These are phyloP conservation scores for Xerocomus cyaneibrunnescens DNA, from an alignment of 1,284 basidiomycete species.

Conservation along the genomic window DNA sequence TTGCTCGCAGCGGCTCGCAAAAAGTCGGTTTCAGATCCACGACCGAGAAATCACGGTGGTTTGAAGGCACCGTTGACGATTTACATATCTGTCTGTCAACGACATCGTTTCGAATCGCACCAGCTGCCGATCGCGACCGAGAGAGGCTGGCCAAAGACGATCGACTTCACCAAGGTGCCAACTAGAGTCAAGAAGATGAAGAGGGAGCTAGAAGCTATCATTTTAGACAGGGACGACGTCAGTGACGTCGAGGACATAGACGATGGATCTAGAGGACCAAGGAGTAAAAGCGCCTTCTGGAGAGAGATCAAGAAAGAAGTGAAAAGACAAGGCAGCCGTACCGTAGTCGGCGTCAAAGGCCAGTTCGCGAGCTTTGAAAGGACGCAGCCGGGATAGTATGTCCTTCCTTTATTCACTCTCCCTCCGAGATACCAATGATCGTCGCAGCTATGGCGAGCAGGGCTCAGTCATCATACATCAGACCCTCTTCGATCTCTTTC, in stretches of 20 bases:
- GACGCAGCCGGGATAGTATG: constrained; percentile 81
- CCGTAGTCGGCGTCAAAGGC: constrained; percentile 62
- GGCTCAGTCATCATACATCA: constrained; percentile 77
- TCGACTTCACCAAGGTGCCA: constrained; percentile 60
- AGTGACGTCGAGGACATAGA: constrained; percentile 27
- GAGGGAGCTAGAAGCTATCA: constrained; percentile 46
- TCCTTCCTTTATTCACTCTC: constrained; percentile 15
- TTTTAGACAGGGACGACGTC: constrained; percentile 44
- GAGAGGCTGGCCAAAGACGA: constrained; percentile 71
- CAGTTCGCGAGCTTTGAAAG: constrained; percentile 76
- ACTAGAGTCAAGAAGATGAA: constrained; percentile 52
- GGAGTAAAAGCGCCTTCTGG: constrained; percentile 64
- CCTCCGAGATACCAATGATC: constrained; percentile 1
- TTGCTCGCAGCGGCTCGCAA: constrained; percentile 52
- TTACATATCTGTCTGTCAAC: constrained; percentile 69
- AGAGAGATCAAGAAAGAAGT: constrained; percentile 59
- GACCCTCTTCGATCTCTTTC: constrained; percentile 71
- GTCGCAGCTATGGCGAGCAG: constrained; percentile 70
- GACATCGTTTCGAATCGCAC: constrained; percentile 71
- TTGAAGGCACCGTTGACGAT: constrained; percentile 59
- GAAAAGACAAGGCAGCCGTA: constrained; percentile 58
- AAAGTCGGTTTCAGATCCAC: constrained; percentile 57
- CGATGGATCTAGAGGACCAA: constrained; percentile 35
- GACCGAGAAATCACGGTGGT: constrained; percentile 67
- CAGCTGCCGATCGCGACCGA: constrained; percentile 66